Base-by-base conservation (phyloP, 2,329 filamentous ascomycete genomes). In the Penicillium sumatraense region DNA sequence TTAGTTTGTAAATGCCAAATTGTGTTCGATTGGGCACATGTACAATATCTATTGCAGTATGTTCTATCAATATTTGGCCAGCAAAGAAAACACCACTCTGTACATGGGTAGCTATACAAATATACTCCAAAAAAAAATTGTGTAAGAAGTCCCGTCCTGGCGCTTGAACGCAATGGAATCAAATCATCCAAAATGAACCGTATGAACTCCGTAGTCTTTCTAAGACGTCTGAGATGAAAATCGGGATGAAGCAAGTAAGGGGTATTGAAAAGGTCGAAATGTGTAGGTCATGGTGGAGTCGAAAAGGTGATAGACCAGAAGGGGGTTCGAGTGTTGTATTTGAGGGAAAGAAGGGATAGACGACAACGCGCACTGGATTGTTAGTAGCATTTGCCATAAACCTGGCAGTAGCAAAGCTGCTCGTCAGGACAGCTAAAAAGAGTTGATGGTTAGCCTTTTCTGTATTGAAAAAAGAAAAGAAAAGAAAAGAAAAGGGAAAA, bases 361-460 rank as follows among this genome's bases (percentile, higher is more conserved):
- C 14, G 7, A 20, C 29, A 14, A 31, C 29, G 16, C 3, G 3
- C 14, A n/a, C 41, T 3, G 35, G 23, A 1, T 66, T 35, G n/a
- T n/a, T n/a, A n/a, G n/a, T n/a, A 72, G 54, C 71, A 74, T 52
- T 67, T 60, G 5, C 71, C 71, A 44, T 74, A 74, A 10, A 74
- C 71, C 47, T 72, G 69, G 40, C 71, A 74, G 47, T 73, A 72
- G 52, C 71, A 74, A 29, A 73, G 49, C 44, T 70, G 54, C 47
- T 72, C 63, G 26, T 73, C 68, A 13, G 71, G 71, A 54, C 71
- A 74, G 52, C 69, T 72, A 29, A 16, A 29, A 5, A 31, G n/a
- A n/a, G n/a, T 16, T 4, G 1, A 14, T 18, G 3, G 23, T 44
- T 23, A 44, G 40, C 23, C 14, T 9, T 14, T 20, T 42, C 67